These are phyloP conservation scores for Leccinum imitatum DNA, from an alignment of 768 basidiomycete genomes.

Conservation along the genomic window DNA sequence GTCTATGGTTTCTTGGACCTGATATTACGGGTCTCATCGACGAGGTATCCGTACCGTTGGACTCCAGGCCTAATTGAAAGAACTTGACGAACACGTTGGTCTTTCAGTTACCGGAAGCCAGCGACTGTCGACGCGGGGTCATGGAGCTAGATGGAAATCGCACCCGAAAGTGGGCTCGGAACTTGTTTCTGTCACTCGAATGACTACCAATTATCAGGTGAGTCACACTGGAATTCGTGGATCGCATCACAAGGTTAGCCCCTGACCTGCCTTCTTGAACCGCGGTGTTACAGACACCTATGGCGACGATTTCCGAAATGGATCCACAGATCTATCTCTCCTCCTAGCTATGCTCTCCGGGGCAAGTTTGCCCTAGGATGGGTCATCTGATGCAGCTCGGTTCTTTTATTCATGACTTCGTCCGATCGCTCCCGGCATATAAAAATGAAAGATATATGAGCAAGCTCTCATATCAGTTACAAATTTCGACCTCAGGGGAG, in stretches of 20 bases:
- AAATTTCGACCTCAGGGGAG: not conserved
- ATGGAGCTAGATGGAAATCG: too few species aligned
- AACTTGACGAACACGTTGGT: too few species aligned
- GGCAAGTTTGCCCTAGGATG: not conserved
- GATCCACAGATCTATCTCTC: too few species aligned
- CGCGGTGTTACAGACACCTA: too few species aligned
- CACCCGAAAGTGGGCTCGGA: not conserved
- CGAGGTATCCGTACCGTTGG: too few species aligned
- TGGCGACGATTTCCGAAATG: not conserved
- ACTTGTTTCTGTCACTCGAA: not conserved
- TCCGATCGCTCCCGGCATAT: not conserved
- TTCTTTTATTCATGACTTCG: not conserved
- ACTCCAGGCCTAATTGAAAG: too few species aligned
- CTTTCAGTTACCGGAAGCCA: too few species aligned
- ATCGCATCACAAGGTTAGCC: not conserved
- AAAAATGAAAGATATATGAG: not conserved
- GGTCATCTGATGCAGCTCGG: not conserved
- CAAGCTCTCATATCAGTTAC: not conserved
- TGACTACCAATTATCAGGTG: not conserved
- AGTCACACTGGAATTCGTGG: too few species aligned
- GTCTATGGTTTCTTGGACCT: too few species aligned
- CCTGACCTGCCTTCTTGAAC: not conserved
- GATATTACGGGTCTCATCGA: too few species aligned
- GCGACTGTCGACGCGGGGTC: too few species aligned
- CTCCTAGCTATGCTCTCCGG: too few species aligned